Conservation (phyloP, 768 basidiomycete genomes). For the Pleurotus salmoneostramineus region DNA sequence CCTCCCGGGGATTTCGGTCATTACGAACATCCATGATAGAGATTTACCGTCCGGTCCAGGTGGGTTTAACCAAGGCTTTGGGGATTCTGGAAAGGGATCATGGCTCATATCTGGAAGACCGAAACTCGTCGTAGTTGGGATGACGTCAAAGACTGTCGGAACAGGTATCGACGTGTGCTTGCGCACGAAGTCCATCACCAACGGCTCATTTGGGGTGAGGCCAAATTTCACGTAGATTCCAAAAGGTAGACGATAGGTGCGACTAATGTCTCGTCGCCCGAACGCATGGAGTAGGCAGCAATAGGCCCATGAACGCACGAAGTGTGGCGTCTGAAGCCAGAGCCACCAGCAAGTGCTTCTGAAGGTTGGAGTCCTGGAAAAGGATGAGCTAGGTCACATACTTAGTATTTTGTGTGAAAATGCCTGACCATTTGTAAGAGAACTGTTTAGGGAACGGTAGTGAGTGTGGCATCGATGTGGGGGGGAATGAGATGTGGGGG, state of each 20-base stretch:
- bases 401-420: too few relatives aligned
- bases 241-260: neutral
- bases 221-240: neutral
- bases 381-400: neutral
- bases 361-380: neutral
- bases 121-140: neutral
- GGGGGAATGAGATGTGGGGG: too few relatives aligned
- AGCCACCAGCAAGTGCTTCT: neutral
- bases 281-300: neutral
- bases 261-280: neutral
- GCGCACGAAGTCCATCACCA: neutral
- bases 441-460: too few relatives aligned
- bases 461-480: too few relatives aligned
- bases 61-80: neutral
- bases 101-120: neutral
- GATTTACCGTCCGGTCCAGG: neutral
- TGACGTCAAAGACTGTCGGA: neutral
- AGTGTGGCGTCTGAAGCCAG: neutral
- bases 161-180: neutral
- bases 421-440: too few relatives aligned
- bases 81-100: neutral
- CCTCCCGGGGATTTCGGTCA: neutral
- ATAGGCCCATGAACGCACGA: neutral
- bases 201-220: neutral
- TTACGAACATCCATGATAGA: neutral